Percentiles rank a stretch among this genome's conserved stretches.
phyloP scores from a whole-genome alignment of 2,329 filamentous ascomycete species.

The Cladophialophora psammophila region DNA sequence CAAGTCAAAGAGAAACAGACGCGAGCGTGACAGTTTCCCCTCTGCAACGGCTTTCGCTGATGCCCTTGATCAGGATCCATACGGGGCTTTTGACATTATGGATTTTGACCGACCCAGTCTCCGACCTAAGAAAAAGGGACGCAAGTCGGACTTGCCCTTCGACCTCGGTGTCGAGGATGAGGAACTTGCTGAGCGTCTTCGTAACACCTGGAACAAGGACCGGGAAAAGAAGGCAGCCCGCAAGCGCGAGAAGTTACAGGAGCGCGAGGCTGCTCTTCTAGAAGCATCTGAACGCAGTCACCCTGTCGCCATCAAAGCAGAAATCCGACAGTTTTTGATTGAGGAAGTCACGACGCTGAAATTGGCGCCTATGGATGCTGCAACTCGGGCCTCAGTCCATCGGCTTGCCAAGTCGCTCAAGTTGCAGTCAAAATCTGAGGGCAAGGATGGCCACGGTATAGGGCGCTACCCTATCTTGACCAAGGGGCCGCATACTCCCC shows the following conservation, averaged over 20 bases:
- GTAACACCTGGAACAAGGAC: constrained; percentile 70
- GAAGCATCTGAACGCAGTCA: constrained; percentile 61
- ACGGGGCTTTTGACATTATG: constrained; percentile 82
- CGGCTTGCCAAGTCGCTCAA: constrained; percentile 76
- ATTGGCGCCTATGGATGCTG: constrained; percentile 84
- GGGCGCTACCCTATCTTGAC: constrained; percentile 78
- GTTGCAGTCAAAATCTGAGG: constrained; percentile 83
- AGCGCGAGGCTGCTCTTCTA: constrained; percentile 71
- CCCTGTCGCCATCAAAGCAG: constrained; percentile 72
- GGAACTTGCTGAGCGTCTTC: constrained; percentile 69
- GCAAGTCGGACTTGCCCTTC: constrained; percentile 61
- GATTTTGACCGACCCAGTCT: constrained; percentile 77
- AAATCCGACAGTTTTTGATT: constrained; percentile 59
- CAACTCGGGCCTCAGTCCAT: constrained; percentile 79
- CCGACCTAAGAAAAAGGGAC: constrained; percentile 69
- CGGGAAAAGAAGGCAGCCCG: constrained; percentile 73
- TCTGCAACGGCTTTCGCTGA: constrained; percentile 65
- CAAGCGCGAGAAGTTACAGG: constrained; percentile 73
- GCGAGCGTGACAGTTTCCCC: constrained; percentile 54
- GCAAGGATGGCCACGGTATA: constrained; percentile 73
- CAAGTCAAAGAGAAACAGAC: constrained; percentile 39
- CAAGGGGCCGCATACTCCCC: constrained; percentile 72
- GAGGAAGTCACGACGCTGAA: constrained; percentile 56
- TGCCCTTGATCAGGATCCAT: constrained; percentile 64
- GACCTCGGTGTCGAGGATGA: constrained; percentile 65